Evolutionary conservation across 495 filamentous ascomycete species (phyloP), one percentile per base, ranked within the genome.

Genomic region (Cryomyces minteri): DNA sequence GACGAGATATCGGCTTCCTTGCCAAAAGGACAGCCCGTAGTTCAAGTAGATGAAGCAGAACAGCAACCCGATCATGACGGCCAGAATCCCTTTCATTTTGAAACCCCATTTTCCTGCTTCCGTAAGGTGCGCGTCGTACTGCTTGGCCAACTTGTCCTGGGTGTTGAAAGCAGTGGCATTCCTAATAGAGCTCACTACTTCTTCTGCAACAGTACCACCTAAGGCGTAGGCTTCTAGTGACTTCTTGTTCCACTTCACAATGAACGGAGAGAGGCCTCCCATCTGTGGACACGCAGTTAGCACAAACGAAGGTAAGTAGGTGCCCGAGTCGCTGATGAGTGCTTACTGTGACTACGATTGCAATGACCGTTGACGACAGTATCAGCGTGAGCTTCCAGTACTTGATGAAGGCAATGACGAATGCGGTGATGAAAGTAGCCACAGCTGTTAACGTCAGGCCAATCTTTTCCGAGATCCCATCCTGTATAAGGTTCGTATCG

Each of bases 151-250:
- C 54, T 87, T 84, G 42, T 85, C 79, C 61, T 98, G 87, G 0
- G 87, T 94, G 48, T 80, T 82, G 54, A 95, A 98, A 6, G 90
- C 90, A 5, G 79, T 78, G n/a, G 87, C 82, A 58, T 92, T 95
- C 33, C 90, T 74, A 51, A 95, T 81, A 6, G 87, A 94, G 55
- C 82, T 88, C 57, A 98, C 77, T 46, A 94, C 88, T 62, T 98
- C 90, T 59, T 96, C 90, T 0, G 84, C 88, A 14, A 98, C 72
- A 0, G 81, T 87, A 40, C 88, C 88, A 54, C 87, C 88, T 11
- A 76, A 66, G 40, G 82, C 87, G 53, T 88, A 88, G 4, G 82
- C 73, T 39, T 79, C 67, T 41, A 94, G 67, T 31, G 84, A 79
- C 39, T 76, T 59, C 58, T 82, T 86, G 58, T 78, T 85, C 56